Percentiles rank a stretch among this genome's conserved stretches.
Evolutionary conservation across 768 basidiomycete species (phyloP).

Genomic region (Suillus subalutaceus): DNA sequence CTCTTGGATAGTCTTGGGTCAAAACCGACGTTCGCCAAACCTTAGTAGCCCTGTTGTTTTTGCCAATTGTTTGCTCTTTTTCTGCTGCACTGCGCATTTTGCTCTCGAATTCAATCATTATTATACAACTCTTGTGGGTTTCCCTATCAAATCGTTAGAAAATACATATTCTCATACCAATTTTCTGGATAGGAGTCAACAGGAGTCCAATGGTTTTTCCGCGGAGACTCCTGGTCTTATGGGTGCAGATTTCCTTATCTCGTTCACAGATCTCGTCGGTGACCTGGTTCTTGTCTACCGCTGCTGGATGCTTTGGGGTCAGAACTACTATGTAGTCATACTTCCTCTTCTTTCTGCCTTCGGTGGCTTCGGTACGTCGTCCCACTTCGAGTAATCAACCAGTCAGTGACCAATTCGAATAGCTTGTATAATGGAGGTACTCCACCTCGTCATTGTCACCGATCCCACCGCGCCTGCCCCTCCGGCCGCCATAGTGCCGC

Average conservation of each 20-base stretch:
- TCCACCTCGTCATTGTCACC: constrained; percentile 31
- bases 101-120: constrained; percentile 41
- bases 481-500: constrained; percentile 37
- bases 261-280: constrained; percentile 39
- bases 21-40: constrained; percentile 12
- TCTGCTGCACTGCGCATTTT: constrained; percentile 35
- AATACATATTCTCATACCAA: constrained; percentile 7
- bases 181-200: constrained; percentile 23
- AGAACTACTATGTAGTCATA: constrained; percentile 35
- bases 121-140: constrained; percentile 35
- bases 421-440: constrained; percentile 35
- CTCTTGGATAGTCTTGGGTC: constrained; percentile 28
- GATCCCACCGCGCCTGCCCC: constrained; percentile 36
- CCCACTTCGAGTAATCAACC: neutral
- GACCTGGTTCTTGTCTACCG: constrained; percentile 43
- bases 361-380: constrained; percentile 35
- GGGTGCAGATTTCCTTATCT: constrained; percentile 40
- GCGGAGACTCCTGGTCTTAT: constrained; percentile 34
- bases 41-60: constrained; percentile 30
- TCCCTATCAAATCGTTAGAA: neutral
- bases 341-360: constrained; percentile 39
- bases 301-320: constrained; percentile 44
- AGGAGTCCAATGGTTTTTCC: constrained; percentile 31
- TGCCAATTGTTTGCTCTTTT: constrained; percentile 34
- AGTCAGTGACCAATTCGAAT: neutral